Percentiles rank a stretch among this genome's conserved stretches.
phyloP scores from a whole-genome alignment of 768 basidiomycete genomes.

The Hygrophorus pudorinus region DNA sequence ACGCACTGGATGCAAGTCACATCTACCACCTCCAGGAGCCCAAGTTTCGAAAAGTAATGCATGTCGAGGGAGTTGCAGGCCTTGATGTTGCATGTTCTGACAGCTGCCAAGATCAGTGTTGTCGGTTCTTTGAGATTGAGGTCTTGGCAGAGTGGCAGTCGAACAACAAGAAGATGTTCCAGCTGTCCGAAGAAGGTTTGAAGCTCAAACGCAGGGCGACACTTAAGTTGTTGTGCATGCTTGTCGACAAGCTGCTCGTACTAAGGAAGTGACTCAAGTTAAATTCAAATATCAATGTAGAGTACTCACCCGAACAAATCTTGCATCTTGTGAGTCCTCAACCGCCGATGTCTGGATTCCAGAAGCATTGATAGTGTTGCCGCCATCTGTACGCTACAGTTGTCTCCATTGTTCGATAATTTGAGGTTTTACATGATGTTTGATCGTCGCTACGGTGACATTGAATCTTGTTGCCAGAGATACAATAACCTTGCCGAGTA shows the following conservation, averaged over 20 bases:
- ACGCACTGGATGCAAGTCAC: too few relatives aligned
- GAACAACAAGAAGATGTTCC: constrained; percentile 18
- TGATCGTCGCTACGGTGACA: background rate
- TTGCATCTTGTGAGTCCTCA: constrained; percentile 20
- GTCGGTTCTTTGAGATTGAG: too few relatives aligned
- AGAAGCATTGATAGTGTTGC: constrained; percentile 20
- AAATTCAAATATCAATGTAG: too few relatives aligned
- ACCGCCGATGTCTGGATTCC: constrained; percentile 7
- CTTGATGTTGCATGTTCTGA: too few relatives aligned
- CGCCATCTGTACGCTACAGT: constrained; percentile 17
- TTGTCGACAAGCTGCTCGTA: constrained; percentile 23
- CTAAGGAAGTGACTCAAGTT: constrained; percentile 36
- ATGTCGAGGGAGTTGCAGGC: too few relatives aligned
- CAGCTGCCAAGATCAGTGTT: too few relatives aligned
- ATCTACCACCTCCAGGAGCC: too few relatives aligned
- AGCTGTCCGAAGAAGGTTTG: constrained; percentile 25
- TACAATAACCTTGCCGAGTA: constrained; percentile 12
- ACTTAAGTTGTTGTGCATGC: constrained; percentile 8
- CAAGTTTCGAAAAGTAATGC: too few relatives aligned
- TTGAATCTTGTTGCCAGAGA: constrained; percentile 12
- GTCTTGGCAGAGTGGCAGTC: too few relatives aligned
- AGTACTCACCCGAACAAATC: constrained; percentile 22
- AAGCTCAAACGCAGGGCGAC: constrained; percentile 6
- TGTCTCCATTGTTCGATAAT: constrained; percentile 17
- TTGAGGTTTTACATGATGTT: background rate